A percentile compares a stretch with the other conserved stretches of the same genome.
phyloP scores from a whole-genome alignment of 768 basidiomycete genomes.

The Lactarius pseudohatsudake region DNA sequence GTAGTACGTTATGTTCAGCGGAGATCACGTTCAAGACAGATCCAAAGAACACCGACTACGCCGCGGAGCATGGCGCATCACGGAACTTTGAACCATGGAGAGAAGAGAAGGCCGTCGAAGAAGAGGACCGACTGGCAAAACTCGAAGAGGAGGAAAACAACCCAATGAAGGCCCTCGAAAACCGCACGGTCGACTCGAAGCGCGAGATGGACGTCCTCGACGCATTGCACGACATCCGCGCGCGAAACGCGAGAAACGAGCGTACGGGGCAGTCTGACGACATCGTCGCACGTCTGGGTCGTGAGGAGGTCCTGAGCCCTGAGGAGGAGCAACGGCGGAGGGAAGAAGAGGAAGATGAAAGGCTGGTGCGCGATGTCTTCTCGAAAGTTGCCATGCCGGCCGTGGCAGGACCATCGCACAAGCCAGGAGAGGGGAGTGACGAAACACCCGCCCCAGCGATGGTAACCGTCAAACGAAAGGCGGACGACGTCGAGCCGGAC shows the following conservation, averaged over 20 bases:
- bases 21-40: conserved; percentile 99
- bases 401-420: conserved; percentile 19
- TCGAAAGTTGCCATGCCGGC: conserved; percentile 58
- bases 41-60: conserved; percentile 94
- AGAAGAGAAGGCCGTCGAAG: conserved; percentile 73
- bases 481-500: conserved; percentile 73
- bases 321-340: conserved; percentile 68
- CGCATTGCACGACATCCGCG: conserved; percentile 88
- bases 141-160: conserved; percentile 93
- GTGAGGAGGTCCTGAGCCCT: conserved; percentile 73
- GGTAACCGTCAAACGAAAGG: conserved; percentile 85
- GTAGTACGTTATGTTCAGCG: conserved; percentile 89
- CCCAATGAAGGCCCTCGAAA: conserved; percentile 96
- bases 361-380: conserved; percentile 83
- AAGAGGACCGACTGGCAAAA: conserved; percentile 81
- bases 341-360: conserved; percentile 91
- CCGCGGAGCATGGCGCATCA: conserved; percentile 93
- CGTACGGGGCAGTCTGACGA: conserved; percentile 75
- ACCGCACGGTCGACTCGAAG: conserved; percentile 87
- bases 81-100: conserved; percentile 98
- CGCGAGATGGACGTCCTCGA: conserved; percentile 99
- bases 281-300: conserved; percentile 57
- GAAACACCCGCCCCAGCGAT: conserved; percentile 33
- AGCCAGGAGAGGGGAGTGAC: conserved; percentile 29
- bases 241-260: conserved; percentile 85